Evolutionary conservation across 257 asterid genomes (phyloP).

Genomic region (Solanum peruvianum): DNA sequence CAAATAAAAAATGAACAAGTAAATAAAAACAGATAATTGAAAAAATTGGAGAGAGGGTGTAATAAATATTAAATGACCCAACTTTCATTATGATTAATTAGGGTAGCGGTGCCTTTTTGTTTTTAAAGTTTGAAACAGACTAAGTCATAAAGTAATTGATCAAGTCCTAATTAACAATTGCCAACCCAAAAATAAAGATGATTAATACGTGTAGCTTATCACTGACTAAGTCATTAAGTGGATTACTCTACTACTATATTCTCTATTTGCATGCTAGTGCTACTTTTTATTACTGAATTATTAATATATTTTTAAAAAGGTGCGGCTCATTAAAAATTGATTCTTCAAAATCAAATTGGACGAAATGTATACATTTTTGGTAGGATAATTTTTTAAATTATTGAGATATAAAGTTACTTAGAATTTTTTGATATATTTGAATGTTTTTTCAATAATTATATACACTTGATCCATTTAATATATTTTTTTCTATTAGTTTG

Average conservation of each 20-base stretch:
- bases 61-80: background rate
- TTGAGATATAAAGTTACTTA: no score
- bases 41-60: background rate
- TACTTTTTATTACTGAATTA: background rate
- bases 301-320: background rate
- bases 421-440: no score
- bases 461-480: no score
- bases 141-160: background rate
- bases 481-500: no score
- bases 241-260: background rate
- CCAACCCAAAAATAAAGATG: background rate
- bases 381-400: no score
- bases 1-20: no score
- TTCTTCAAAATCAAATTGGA: background rate
- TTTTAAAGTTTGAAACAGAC: background rate
- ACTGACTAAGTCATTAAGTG: background rate
- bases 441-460: no score
- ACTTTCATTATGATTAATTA: background rate
- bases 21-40: no score
- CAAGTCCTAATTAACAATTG: background rate
- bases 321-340: background rate
- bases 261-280: background rate
- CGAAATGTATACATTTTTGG: no score
- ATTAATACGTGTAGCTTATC: background rate
- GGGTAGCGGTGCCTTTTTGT: background rate